Evolutionary conservation across 345 rosid genomes (phyloP).

Genomic region (Rubroshorea leprosula): DNA sequence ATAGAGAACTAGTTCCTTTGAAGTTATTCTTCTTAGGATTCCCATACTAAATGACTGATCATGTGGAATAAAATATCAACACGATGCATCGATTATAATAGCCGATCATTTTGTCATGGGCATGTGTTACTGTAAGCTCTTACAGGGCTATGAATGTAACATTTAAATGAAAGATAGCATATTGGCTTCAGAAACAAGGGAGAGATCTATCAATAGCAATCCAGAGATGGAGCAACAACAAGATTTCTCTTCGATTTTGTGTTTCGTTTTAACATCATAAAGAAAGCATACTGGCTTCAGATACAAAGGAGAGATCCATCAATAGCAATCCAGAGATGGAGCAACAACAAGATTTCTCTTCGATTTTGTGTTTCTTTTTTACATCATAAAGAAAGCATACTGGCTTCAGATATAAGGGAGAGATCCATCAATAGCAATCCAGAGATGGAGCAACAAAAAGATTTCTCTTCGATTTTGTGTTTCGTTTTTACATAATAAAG

Average conservation of each 20-base stretch:
- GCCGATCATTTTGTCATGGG: constrained; percentile 4
- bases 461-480: not conserved
- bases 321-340: not conserved
- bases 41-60: not conserved
- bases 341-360: not conserved
- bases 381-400: constrained; percentile 3
- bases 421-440: not conserved
- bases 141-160: not conserved
- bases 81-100: constrained; percentile 9
- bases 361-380: too few relatives aligned
- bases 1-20: too few relatives aligned
- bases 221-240: not conserved
- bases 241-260: not conserved
- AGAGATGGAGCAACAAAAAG: not conserved
- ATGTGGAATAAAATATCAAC: constrained; percentile 8
- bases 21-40: constrained; percentile 20
- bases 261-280: not conserved
- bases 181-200: not conserved
- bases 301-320: not conserved
- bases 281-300: constrained; percentile 3
- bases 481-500: not conserved
- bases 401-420: not conserved
- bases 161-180: constrained; percentile 2
- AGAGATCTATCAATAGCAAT: not conserved
- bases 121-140: not conserved